Base-by-base conservation (phyloP, 2,329 filamentous ascomycete genomes). In the Trichophyton mentagrophytes region DNA sequence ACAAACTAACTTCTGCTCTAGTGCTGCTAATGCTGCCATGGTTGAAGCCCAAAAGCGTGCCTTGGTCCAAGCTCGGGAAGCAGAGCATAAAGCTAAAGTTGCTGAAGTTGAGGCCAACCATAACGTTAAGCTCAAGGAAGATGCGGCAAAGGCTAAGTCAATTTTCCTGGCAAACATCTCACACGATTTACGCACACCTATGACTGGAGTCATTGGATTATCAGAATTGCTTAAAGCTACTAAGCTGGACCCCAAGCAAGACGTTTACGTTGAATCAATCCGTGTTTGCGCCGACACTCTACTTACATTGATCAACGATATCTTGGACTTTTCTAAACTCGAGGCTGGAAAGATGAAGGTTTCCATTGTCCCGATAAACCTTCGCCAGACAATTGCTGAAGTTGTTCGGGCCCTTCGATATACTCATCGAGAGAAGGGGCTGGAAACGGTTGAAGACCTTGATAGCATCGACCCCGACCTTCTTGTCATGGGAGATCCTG, bases 81-180 rank as follows among this genome's bases (percentile, higher is more conserved):
- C 83, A 1, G 83, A 86, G 68, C 78, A 80, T 66, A 86, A 86
- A 66, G 83, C 84, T 1, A 86, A 85, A 69, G 77, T 79, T 63
- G 84, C 83, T 0, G 83, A 86, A 68, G 82, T 82, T 0, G 80
- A 85, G 67, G 84, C 84, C 1, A 81, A 84, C 65, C 79, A 82
- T 64, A 85, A 85, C 67, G 83, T 86, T 69, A 82, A 81, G 65
- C 72, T 86, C 46, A 86, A 86, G 65, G 84, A 86, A 69, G 84
- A 86, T 69, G 84, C 84, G 22, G 83, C 83, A 6, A 83, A 80
- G 67, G 83, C 82, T 1, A 99, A 99, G 76, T 97, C 93, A 0
- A 79, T 97, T 7, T 97, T 97, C 76, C 95, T 99, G 64, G 93
- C 93, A 17, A 97, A 97, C 68, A 96, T 97, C 58, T 85, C 82